Base-by-base conservation (phyloP, 305 asterid genomes). In the Solanum aculeatissimum region DNA sequence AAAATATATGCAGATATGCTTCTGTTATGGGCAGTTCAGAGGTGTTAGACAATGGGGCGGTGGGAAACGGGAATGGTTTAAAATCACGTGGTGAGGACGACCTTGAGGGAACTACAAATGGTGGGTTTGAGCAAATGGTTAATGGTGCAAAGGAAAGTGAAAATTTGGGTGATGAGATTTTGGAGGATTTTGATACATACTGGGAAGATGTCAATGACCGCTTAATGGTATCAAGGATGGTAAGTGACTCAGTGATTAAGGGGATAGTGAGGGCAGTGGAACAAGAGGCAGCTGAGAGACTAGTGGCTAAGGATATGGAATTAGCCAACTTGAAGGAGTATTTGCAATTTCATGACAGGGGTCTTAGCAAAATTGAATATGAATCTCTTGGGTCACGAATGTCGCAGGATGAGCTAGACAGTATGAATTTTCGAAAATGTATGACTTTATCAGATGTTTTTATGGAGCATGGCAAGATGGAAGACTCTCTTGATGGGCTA, bases 241-340 rank as follows among this genome's bases (percentile, higher is more conserved):
- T 97, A 13, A 92, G 94, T 85, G 94, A 97, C 83, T 93, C 99
- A 55, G 92, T 97, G 83, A 92, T 92, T 70, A 97, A 93, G 87
- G 99, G 99, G 85, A 92, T 97, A 92, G 97, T 97, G 85, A 89
- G 85, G 77, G 98, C 99, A 23, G 95, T 95, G 80, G 98, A 95
- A 71, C 94, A 94, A 86, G 97, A 94, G 81, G 93, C 97, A 2
- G 91, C 93, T 7, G 97, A 95, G 84, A 91, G 70, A 77, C 87
- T 96, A 78, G 90, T 92, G 4, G 88, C 89, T 29, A 93, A 92
- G 86, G 94, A 96, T 35, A 63, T 89, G 88, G 98, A 94, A 90
- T 47, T 92, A 83, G 88, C 89, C 63, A 70, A 38, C 82, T 86
- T 93, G 90, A 92, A 89, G 91, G 88, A 88, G 87, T 18, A 25